Conservation (phyloP, 2,329 filamentous ascomycete species). For the Fusarium nurragi region DNA sequence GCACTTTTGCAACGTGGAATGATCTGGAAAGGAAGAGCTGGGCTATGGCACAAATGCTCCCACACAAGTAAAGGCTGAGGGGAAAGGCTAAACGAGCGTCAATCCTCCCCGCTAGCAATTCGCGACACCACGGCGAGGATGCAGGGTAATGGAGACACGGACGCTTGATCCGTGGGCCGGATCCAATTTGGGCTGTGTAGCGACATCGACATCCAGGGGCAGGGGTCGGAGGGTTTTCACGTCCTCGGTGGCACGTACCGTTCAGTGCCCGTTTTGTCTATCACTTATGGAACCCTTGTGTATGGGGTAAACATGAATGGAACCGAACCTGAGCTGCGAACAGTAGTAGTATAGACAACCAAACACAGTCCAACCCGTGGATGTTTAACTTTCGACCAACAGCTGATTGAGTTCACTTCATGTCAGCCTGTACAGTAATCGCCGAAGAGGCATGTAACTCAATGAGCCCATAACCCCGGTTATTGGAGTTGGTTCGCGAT, state of each 20-base stretch:
- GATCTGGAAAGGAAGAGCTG: neutral
- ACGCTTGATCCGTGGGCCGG: conserved; percentile 25
- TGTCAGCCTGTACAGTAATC: conserved; percentile 18
- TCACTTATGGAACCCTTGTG: conserved; percentile 7
- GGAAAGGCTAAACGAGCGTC: conserved; percentile 10
- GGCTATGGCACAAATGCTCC: conserved; percentile 2
- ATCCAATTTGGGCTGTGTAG: conserved; percentile 2
- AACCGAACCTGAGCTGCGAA: neutral
- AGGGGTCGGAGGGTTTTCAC: conserved; percentile 15
- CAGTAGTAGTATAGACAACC: too few relatives aligned
- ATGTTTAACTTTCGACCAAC: conserved; percentile 1
- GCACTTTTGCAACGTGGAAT: conserved; percentile 8
- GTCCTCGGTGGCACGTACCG: conserved; percentile 17
- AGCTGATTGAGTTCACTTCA: neutral
- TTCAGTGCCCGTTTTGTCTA: conserved; percentile 2
- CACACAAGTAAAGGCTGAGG: neutral
- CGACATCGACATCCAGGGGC: conserved; percentile 9
- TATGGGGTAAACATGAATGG: conserved; percentile 1
- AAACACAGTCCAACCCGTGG: neutral
- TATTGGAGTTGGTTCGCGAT: neutral
- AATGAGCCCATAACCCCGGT: conserved; percentile 10
- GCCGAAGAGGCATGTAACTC: conserved; percentile 16
- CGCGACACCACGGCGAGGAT: conserved; percentile 4
- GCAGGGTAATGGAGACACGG: conserved; percentile 18
- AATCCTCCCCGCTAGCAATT: conserved; percentile 8